Base-by-base conservation (phyloP, 2,329 filamentous ascomycete genomes). In the Annulohypoxylon truncatum region DNA sequence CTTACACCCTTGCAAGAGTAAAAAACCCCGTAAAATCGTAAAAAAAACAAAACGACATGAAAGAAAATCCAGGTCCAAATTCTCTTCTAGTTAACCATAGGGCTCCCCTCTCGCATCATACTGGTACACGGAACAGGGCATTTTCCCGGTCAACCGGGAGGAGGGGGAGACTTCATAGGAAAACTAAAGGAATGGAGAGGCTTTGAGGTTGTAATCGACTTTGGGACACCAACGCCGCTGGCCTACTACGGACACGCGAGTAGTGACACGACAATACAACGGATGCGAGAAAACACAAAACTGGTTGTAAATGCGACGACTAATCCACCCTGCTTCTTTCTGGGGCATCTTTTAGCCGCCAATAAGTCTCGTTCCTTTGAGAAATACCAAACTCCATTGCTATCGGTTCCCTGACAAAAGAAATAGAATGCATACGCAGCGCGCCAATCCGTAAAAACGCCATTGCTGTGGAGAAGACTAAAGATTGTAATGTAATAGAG, bases 381-480 rank as follows among this genome's bases (percentile, higher is more conserved):
- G 28, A 48, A 47, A 44, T 61, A 70, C 64, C 51, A 40, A 73
- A 75, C 72, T 71, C 72, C 72, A 38, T 67, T 66, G 66, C 72
- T 71, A 59, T 67, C 67, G 52, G 35, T 56, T 51, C 48, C 33
- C 44, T 68, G 35, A 51, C 71, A 75, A 65, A 74, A 47, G 67
- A 73, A 67, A 73, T 66, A 60, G 62, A 69, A 71, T 69, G 51
- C 67, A 66, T 60, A 68, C 66, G 68, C 61, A 53, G 61, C 71
- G 69, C 68, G 40, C 61, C 64, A 53, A 31, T 48, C 62, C 70
- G 47, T 33, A 69, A 52, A 52, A 73, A 74, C 73, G 72, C 73
- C 74, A 68, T 74, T 74, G 73, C 72, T 74, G 56, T 63, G 57
- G 59, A 64, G 42, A 54, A 68, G 26, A 51, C 42, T 33, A 68